phyloP scores from a whole-genome alignment of 495 filamentous ascomycete species.

The Staphylotrichum longicolle region DNA sequence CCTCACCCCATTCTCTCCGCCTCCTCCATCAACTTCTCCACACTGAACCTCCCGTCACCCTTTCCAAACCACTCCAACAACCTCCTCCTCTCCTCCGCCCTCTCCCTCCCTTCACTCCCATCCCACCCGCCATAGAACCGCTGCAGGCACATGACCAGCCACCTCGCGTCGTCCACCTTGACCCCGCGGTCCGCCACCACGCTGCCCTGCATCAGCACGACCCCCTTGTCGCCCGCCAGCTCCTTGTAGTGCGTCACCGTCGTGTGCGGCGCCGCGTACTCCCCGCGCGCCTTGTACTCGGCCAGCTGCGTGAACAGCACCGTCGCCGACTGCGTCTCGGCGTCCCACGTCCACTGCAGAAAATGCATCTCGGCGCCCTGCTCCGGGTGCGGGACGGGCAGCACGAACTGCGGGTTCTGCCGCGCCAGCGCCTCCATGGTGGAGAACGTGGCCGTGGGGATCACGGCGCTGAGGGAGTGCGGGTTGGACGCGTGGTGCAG shows the following conservation, averaged over 20 bases:
- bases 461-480: conserved; percentile 73
- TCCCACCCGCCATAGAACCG: conserved; percentile 71
- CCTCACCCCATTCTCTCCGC: conserved; percentile 66
- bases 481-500: conserved; percentile 72
- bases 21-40: conserved; percentile 83
- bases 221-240: conserved; percentile 61
- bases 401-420: conserved; percentile 80
- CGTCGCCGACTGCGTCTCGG: conserved; percentile 63
- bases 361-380: conserved; percentile 78
- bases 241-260: conserved; percentile 89
- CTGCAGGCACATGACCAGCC: conserved; percentile 91
- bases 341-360: conserved; percentile 71
- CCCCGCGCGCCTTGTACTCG: conserved; percentile 86
- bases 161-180: conserved; percentile 73
- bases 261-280: conserved; percentile 87
- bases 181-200: conserved; percentile 77
- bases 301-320: conserved; percentile 91
- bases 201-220: conserved; percentile 80
- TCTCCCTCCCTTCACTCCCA: conserved; percentile 37
- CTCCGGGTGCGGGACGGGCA: conserved; percentile 73
- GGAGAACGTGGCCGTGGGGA: conserved; percentile 68
- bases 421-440: conserved; percentile 66
- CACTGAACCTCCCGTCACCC: conserved; percentile 73
- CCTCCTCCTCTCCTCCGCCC: conserved; percentile 51
- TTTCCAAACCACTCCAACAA: conserved; percentile 77